These are phyloP conservation scores for Avena atlantica DNA, from an alignment of 176 grass and related monocot species.

Conservation along the genomic window DNA sequence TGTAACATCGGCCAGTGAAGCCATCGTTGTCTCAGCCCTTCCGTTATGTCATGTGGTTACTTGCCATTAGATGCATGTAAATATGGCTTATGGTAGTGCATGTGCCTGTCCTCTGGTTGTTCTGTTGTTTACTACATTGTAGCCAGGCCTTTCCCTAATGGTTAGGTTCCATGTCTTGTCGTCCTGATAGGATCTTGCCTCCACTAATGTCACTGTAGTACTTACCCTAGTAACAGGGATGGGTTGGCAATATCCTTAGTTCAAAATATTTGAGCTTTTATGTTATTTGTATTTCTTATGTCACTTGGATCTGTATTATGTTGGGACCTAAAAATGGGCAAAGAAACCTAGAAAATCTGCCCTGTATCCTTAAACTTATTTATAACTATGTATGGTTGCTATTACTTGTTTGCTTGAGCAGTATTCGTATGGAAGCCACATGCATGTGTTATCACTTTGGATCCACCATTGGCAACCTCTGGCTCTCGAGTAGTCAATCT, in stretches of 20 bases:
- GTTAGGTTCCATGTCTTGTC: constrained; percentile 34
- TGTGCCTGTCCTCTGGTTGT: constrained; percentile 14
- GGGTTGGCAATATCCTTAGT: constrained; percentile 16
- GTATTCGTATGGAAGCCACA: constrained; percentile 33
- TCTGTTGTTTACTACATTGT: constrained; percentile 36
- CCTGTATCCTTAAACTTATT: neutral
- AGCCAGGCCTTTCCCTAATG: neutral
- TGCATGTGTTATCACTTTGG: constrained; percentile 13
- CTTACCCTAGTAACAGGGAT: constrained; percentile 37
- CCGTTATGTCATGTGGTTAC: constrained; percentile 43
- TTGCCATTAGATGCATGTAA: constrained; percentile 49
- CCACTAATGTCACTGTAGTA: constrained; percentile 17
- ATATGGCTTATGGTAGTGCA: constrained; percentile 52
- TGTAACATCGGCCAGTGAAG: constrained; percentile 24
- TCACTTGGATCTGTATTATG: constrained; percentile 28
- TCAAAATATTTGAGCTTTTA: constrained; percentile 29
- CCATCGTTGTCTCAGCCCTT: constrained; percentile 39
- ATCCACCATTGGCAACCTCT: constrained; percentile 21
- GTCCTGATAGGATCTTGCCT: constrained; percentile 30
- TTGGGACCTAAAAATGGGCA: constrained; percentile 21
- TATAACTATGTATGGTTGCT: constrained; percentile 20
- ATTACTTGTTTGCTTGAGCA: constrained; percentile 45
- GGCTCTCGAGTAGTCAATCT: constrained; percentile 11
- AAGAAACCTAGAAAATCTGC: neutral
- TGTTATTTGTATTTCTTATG: constrained; percentile 39